These are phyloP conservation scores for Phyllosticta ampelicida DNA, from an alignment of 2,329 filamentous ascomycete genomes.

Conservation along the genomic window DNA sequence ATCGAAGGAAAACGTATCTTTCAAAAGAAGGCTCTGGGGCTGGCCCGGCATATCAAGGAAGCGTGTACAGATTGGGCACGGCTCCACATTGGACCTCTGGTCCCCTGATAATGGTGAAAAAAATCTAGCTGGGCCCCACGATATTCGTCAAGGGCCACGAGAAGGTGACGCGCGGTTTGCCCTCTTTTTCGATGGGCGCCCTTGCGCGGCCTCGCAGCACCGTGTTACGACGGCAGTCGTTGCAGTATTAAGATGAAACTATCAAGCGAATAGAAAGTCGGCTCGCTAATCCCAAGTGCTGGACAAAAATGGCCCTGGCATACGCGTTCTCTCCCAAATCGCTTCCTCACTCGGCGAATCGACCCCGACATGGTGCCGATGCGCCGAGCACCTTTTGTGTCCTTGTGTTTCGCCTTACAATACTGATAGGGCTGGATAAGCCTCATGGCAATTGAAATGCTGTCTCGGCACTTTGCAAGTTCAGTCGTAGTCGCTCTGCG, in stretches of 20 bases:
- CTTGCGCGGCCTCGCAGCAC: neutral
- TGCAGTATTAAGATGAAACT: neutral
- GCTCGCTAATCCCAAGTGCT: neutral
- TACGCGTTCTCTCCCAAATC: slow-evolving; percentile 3
- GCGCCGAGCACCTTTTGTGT: neutral
- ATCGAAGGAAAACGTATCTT: neutral
- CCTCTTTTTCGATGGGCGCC: neutral
- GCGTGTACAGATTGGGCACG: neutral
- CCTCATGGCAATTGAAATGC: neutral
- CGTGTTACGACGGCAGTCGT: neutral
- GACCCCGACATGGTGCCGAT: slow-evolving; percentile 1
- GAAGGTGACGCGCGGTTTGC: neutral
- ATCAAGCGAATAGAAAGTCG: neutral
- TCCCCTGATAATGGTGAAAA: neutral
- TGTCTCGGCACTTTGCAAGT: neutral
- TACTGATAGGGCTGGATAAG: neutral
- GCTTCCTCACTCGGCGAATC: slow-evolving; percentile 2
- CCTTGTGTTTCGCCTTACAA: neutral
- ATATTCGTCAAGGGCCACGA: slow-evolving; percentile 1
- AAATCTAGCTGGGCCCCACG: neutral
- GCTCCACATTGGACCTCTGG: neutral
- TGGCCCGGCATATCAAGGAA: neutral
- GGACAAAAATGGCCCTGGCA: neutral
- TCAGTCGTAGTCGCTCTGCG: too few relatives aligned
- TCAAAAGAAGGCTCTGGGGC: neutral